A percentile compares a stretch with the other conserved stretches of the same genome.
phyloP scores from a whole-genome alignment of 1,139 yeast genomes.

The Zygosaccharomyces sapae region DNA sequence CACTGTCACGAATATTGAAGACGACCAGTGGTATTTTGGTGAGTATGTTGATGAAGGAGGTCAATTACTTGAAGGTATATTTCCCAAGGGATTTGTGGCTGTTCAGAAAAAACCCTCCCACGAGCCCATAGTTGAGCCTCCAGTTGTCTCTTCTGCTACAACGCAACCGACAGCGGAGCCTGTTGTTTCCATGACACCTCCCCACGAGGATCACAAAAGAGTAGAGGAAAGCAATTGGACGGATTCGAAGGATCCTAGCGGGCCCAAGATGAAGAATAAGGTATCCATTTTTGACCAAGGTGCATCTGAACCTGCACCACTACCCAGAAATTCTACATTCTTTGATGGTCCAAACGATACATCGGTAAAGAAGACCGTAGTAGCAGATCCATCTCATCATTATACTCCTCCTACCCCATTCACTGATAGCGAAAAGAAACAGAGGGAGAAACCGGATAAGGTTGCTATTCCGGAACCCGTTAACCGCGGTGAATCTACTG shows the following conservation, averaged over 20 bases:
- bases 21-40: constrained; percentile 89
- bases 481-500: constrained; percentile 17
- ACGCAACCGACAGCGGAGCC: neutral
- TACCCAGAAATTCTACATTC: constrained; percentile 10
- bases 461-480: constrained; percentile 22
- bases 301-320: constrained; percentile 15
- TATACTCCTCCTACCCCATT: constrained; percentile 16
- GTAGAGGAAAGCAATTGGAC: constrained; percentile 1
- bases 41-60: constrained; percentile 46
- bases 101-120: constrained; percentile 5
- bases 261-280: constrained; percentile 19
- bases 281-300: constrained; percentile 15
- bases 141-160: too few species aligned
- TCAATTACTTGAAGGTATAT: constrained; percentile 58
- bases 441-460: constrained; percentile 1
- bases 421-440: constrained; percentile 9
- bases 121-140: neutral
- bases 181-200: neutral
- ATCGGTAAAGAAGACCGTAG: constrained; percentile 17
- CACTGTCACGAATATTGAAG: constrained; percentile 72
- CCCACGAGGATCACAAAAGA: neutral
- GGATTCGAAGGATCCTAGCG: constrained; percentile 6
- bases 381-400: constrained; percentile 19
- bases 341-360: constrained; percentile 7
- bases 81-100: constrained; percentile 82